phyloP scores from a whole-genome alignment of 2,329 filamentous ascomycete genomes.

The Colletotrichum shisoi region DNA sequence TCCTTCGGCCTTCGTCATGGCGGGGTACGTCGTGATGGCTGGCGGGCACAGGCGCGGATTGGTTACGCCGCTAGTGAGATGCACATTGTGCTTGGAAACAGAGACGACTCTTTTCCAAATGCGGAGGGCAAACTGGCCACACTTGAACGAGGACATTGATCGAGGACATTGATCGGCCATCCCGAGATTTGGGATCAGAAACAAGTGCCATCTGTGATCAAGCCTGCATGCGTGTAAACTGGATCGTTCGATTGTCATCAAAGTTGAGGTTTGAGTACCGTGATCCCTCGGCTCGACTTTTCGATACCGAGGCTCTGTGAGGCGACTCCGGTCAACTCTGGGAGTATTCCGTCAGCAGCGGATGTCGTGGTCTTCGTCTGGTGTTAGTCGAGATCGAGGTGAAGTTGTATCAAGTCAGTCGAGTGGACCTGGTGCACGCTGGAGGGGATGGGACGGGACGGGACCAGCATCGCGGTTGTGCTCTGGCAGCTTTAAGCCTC shows the following conservation, averaged over 20 bases:
- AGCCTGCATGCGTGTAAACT: not conserved
- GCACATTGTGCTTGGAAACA: not conserved
- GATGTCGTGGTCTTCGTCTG: not conserved
- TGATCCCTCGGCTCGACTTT: no score
- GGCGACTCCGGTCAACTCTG: conserved; percentile 1
- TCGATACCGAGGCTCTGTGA: not conserved
- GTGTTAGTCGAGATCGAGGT: no score
- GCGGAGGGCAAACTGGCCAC: not conserved
- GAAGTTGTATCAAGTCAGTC: not conserved
- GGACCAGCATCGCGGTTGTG: not conserved
- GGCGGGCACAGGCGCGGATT: conserved; percentile 3
- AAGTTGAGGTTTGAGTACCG: not conserved
- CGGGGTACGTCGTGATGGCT: conserved; percentile 4
- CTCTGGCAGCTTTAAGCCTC: conserved; percentile 13
- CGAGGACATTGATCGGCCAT: conserved; percentile 15
- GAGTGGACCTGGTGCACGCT: not conserved
- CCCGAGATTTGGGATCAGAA: conserved; percentile 6
- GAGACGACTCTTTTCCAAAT: not conserved
- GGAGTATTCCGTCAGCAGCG: not conserved
- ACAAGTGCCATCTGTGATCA: not conserved
- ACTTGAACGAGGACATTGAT: not conserved
- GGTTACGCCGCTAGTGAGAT: not conserved
- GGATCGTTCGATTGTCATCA: not conserved
- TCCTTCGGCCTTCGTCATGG: conserved; percentile 19
- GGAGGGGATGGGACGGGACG: not conserved